Percentiles rank a stretch among this genome's conserved stretches.
Evolutionary conservation across 208 protist genomes (phyloP).

Genomic region (Jaenimonas drosophilae): DNA sequence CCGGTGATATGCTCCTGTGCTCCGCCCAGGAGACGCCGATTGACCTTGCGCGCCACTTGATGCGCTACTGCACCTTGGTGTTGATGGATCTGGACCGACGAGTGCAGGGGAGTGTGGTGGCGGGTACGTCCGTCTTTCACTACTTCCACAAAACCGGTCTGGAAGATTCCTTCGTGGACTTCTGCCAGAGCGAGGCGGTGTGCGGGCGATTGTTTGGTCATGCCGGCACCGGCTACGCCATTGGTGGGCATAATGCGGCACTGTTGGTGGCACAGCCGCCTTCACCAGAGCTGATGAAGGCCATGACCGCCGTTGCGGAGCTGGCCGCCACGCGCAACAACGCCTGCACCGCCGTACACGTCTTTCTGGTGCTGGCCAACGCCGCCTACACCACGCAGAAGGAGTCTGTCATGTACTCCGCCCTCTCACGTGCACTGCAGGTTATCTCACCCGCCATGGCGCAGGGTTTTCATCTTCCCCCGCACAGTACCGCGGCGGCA

Average conservation of each 20-base stretch:
- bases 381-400: conserved; percentile 2
- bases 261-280: not conserved
- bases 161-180: conserved; percentile 48
- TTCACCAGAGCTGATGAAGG: conserved; percentile 28
- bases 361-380: conserved; percentile 26
- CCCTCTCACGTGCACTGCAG: conserved; percentile 42
- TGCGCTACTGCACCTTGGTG: conserved; percentile 47
- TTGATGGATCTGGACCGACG: conserved; percentile 36
- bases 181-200: conserved; percentile 49
- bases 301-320: conserved; percentile 45
- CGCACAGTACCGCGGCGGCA: conserved; percentile 15
- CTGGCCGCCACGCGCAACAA: conserved; percentile 30
- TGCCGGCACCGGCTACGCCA: conserved; percentile 12
- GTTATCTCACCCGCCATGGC: conserved; percentile 44
- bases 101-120: conserved; percentile 9
- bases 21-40: conserved; percentile 42
- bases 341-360: conserved; percentile 37
- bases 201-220: conserved; percentile 49
- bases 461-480: conserved; percentile 46
- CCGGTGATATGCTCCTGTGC: conserved; percentile 27
- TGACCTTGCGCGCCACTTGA: conserved; percentile 38
- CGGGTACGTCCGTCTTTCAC: conserved; percentile 46
- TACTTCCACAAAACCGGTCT: conserved; percentile 63
- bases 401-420: conserved; percentile 6
- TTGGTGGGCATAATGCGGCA: not conserved